A percentile compares a stretch with the other conserved stretches of the same genome.
Evolutionary conservation across 257 asterid genomes (phyloP).

Genomic region (Scutellaria galericulata): DNA sequence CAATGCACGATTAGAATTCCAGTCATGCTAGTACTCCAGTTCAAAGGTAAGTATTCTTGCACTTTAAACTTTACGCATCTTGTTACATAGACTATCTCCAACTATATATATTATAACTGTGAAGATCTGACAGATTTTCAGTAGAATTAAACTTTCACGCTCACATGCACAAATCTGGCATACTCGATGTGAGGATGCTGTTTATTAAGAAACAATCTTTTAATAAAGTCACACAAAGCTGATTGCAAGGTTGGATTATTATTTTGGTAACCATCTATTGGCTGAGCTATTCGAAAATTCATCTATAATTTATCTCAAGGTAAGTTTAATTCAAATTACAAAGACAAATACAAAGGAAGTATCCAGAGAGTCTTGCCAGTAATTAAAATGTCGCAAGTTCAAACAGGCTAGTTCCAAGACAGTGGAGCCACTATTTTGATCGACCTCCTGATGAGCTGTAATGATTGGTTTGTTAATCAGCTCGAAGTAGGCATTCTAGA

Average conservation of each 20-base stretch:
- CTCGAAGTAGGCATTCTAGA: neutral
- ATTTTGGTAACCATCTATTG: too few species aligned
- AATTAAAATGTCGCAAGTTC: too few species aligned
- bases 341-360: too few species aligned
- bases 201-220: neutral
- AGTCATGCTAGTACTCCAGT: constrained; percentile 2
- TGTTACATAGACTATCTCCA: neutral
- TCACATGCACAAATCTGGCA: too few species aligned
- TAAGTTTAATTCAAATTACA: too few species aligned
- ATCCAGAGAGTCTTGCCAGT: too few species aligned
- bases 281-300: too few species aligned
- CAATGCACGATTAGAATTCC: neutral
- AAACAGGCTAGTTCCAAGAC: too few species aligned
- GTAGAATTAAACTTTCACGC: neutral
- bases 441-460: neutral
- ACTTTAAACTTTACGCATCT: neutral
- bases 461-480: too few species aligned
- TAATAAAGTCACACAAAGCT: neutral
- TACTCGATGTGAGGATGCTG: neutral
- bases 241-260: neutral
- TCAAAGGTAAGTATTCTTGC: neutral
- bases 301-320: too few species aligned
- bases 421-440: too few species aligned
- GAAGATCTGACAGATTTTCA: neutral
- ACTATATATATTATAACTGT: neutral